Conservation (phyloP, 2,329 filamentous ascomycete species). For the Cercospora sojina region DNA sequence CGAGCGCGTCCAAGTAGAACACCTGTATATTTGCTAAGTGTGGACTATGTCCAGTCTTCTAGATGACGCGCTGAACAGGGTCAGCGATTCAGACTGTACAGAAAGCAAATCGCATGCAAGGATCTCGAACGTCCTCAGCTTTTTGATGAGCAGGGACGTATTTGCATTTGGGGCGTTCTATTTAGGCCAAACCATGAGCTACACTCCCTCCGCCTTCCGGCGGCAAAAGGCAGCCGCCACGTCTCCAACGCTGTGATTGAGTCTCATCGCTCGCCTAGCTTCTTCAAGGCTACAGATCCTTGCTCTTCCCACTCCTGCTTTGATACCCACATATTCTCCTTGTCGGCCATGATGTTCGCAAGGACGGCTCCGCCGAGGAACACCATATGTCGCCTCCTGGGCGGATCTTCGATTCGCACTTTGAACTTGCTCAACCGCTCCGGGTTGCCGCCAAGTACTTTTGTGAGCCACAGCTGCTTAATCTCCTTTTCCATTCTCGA, state of each 20-base stretch:
- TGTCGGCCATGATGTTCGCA: conserved; percentile 98
- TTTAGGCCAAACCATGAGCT: not conserved
- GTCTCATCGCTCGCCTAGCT: conserved; percentile 77
- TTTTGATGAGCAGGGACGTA: not conserved
- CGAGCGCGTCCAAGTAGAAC: not conserved
- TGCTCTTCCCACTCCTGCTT: conserved; percentile 97
- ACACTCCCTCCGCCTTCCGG: not conserved
- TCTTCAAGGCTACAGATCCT: conserved; percentile 79
- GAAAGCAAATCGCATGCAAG: not conserved
- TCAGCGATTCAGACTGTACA: not conserved
- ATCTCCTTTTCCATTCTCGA: conserved; percentile 96
- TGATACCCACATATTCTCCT: conserved; percentile 98
- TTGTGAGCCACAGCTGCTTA: conserved; percentile 96
- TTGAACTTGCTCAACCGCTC: conserved; percentile 97
- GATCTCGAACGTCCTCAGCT: not conserved
- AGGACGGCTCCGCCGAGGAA: conserved; percentile 95
- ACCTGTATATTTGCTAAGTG: conserved; percentile 2
- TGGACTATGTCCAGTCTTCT: not conserved
- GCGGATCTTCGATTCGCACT: conserved; percentile 97
- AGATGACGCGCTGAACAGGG: not conserved
- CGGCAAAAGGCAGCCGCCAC: not conserved
- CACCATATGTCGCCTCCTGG: conserved; percentile 97
- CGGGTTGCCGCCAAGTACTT: conserved; percentile 84
- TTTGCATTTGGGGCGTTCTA: not conserved
- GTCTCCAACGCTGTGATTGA: not conserved